phyloP scores from a whole-genome alignment of 441 rosid species.

The Erysimum cheiri region DNA sequence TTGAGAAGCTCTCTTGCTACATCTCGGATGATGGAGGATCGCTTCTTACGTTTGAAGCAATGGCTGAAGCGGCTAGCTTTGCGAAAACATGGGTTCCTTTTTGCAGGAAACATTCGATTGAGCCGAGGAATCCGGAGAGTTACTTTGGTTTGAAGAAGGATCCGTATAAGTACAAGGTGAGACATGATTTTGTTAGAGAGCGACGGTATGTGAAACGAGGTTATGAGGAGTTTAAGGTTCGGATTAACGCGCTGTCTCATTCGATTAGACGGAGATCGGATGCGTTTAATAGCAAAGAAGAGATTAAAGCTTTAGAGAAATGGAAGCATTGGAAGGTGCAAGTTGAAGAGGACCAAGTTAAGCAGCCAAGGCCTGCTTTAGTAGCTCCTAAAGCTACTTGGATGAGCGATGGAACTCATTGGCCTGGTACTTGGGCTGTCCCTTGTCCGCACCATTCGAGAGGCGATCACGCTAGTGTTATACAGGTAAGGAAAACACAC shows the following conservation, averaged over 20 bases:
- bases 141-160: constrained; percentile 69
- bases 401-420: constrained; percentile 77
- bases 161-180: constrained; percentile 68
- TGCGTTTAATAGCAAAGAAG: constrained; percentile 68
- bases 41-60: constrained; percentile 75
- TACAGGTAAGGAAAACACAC: constrained; percentile 54
- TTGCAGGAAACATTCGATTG: constrained; percentile 66
- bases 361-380: constrained; percentile 50
- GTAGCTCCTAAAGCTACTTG: constrained; percentile 77
- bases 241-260: constrained; percentile 66
- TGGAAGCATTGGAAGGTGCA: constrained; percentile 54
- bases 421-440: constrained; percentile 78
- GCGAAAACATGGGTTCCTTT: constrained; percentile 79
- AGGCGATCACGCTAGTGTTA: constrained; percentile 73
- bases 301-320: constrained; percentile 61
- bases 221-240: constrained; percentile 74
- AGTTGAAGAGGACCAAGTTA: constrained; percentile 26
- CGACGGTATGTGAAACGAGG: constrained; percentile 65
- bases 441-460: constrained; percentile 58
- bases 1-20: constrained; percentile 72
- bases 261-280: constrained; percentile 70
- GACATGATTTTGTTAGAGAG: constrained; percentile 69
- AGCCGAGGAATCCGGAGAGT: constrained; percentile 77
- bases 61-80: constrained; percentile 86
- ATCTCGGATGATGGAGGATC: constrained; percentile 82